A percentile compares a stretch with the other conserved stretches of the same genome.
phyloP scores from a whole-genome alignment of 1,284 basidiomycete species.

The Rhodofomes roseus region DNA sequence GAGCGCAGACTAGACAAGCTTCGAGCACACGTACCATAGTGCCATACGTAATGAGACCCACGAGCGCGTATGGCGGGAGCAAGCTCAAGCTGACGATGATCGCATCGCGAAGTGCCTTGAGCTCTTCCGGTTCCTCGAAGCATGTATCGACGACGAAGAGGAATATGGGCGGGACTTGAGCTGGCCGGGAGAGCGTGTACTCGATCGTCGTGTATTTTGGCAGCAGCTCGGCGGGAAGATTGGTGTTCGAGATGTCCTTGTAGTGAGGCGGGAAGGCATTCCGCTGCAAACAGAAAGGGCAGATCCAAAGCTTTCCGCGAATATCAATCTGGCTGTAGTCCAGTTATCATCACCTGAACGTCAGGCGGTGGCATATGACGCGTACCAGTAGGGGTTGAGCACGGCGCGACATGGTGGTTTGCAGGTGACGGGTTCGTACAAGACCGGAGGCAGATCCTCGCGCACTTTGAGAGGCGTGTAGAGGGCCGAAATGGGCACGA shows the following conservation, averaged over 20 bases:
- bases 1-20: slow-evolving; percentile 1
- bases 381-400: slow-evolving; percentile 93
- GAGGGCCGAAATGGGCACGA: slow-evolving; percentile 97
- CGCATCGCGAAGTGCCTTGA: slow-evolving; percentile 92
- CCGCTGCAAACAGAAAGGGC: slow-evolving; percentile 95
- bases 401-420: slow-evolving; percentile 97
- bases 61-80: slow-evolving; percentile 90
- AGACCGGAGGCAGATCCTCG: slow-evolving; percentile 92
- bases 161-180: slow-evolving; percentile 93
- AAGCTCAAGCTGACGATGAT: slow-evolving; percentile 91
- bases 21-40: slow-evolving; percentile 73
- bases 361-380: not conserved
- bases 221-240: slow-evolving; percentile 91
- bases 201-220: slow-evolving; percentile 99
- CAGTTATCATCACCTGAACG: not conserved
- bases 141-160: slow-evolving; percentile 98
- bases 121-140: slow-evolving; percentile 88
- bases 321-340: slow-evolving; percentile 90
- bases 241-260: slow-evolving; percentile 97
- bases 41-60: slow-evolving; percentile 94
- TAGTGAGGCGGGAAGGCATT: slow-evolving; percentile 99
- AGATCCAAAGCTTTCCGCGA: slow-evolving; percentile 98
- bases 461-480: slow-evolving; percentile 96
- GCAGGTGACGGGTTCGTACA: slow-evolving; percentile 98
- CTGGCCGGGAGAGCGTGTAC: slow-evolving; percentile 92